These are phyloP conservation scores for Wickerhamia fluorescens DNA, from an alignment of 805 yeast species.

Conservation along the genomic window DNA sequence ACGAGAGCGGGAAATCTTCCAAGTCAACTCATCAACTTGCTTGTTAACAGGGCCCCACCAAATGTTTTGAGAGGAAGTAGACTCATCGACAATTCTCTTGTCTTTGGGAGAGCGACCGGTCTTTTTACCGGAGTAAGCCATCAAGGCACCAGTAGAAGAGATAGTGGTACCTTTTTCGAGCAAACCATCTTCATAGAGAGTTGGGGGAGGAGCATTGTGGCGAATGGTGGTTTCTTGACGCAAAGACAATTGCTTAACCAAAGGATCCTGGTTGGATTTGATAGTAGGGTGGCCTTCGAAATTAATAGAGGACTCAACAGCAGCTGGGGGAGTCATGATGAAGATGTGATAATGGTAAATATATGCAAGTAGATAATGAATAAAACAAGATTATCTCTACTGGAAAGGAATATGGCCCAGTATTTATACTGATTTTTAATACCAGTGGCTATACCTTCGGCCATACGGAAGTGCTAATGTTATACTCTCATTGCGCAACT, in stretches of 20 bases:
- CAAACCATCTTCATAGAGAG: conserved; percentile 90
- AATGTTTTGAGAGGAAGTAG: conserved; percentile 69
- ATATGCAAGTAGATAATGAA: background rate
- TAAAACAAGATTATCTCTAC: too few relatives aligned
- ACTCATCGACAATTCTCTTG: conserved; percentile 95
- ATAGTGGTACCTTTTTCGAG: conserved; percentile 86
- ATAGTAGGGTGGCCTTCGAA: conserved; percentile 35
- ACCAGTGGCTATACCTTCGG: too few relatives aligned
- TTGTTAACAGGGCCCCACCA: conserved; percentile 99
- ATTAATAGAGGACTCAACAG: conserved; percentile 38
- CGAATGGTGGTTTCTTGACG: conserved; percentile 61
- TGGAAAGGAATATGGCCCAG: too few relatives aligned
- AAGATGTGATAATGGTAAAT: background rate
- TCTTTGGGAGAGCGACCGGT: conserved; percentile 99
- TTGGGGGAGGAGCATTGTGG: conserved; percentile 91
- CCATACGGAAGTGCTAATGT: too few relatives aligned
- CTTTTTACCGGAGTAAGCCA: conserved; percentile 92
- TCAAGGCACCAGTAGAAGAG: conserved; percentile 87
- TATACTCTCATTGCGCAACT: too few relatives aligned
- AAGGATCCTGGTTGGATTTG: conserved; percentile 33
- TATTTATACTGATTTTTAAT: too few relatives aligned
- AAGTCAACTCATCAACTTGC: conserved; percentile 87
- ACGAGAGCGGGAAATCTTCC: conserved; percentile 93
- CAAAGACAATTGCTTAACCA: conserved; percentile 38
- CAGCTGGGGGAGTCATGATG: conserved; percentile 40